These are phyloP conservation scores for Calonectria pteridis DNA, from an alignment of 2,329 filamentous ascomycete species.

Conservation along the genomic window DNA sequence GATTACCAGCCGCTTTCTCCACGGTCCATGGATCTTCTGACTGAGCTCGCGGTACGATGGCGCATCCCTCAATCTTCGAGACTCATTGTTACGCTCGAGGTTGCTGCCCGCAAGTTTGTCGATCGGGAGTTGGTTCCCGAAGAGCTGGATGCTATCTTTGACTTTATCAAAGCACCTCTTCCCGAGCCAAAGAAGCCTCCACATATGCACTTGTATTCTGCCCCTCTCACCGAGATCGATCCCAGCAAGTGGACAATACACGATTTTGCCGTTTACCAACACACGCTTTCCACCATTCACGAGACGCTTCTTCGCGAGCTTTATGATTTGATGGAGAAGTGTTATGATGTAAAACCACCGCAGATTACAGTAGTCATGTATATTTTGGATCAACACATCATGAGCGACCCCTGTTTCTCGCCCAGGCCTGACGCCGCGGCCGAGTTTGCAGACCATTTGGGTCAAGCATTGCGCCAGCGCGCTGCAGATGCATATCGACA, in stretches of 20 bases:
- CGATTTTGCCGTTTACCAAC: conserved; percentile 79
- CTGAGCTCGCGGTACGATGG: conserved; percentile 90
- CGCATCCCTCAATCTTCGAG: conserved; percentile 87
- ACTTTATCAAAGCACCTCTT: conserved; percentile 80
- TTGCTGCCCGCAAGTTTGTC: conserved; percentile 85
- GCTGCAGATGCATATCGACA: conserved; percentile 84
- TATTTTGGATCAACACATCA: conserved; percentile 85
- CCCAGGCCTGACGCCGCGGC: conserved; percentile 77
- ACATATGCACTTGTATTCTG: conserved; percentile 64
- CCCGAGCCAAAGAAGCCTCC: conserved; percentile 75
- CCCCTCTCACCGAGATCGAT: conserved; percentile 68
- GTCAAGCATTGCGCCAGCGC: conserved; percentile 78
- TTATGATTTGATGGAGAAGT: conserved; percentile 87
- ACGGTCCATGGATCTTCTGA: conserved; percentile 84
- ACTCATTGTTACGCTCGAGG: conserved; percentile 85
- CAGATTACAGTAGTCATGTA: conserved; percentile 84
- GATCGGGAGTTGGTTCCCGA: conserved; percentile 85
- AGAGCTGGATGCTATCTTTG: conserved; percentile 86
- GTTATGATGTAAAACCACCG: conserved; percentile 90
- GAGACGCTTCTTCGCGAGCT: conserved; percentile 88
- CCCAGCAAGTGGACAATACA: conserved; percentile 75
- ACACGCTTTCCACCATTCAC: conserved; percentile 79
- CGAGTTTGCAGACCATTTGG: conserved; percentile 78
- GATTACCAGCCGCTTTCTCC: conserved; percentile 74
- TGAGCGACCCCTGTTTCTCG: conserved; percentile 81